Base-by-base conservation (phyloP, 1,284 basidiomycete species). In the Golubevia sp. region DNA sequence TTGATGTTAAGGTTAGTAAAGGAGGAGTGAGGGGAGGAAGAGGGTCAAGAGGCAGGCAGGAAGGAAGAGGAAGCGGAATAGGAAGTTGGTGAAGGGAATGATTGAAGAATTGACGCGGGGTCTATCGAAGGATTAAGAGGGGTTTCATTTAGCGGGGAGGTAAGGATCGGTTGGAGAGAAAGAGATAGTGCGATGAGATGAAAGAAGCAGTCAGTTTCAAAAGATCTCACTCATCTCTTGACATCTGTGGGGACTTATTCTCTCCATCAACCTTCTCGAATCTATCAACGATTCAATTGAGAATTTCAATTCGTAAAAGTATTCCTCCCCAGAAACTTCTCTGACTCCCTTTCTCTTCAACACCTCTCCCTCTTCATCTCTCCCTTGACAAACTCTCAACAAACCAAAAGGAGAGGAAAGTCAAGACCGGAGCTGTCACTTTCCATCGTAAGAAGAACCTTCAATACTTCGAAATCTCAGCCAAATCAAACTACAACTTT, bases 371-470 rank as follows among this genome's bases (percentile, higher is more conserved):
- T 59, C 63, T 18, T 60, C 25, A 23, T 30, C 51, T 26, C 48
- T 49, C n/a, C 27, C 7, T 24, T 30, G 55, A 25, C 52, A 23
- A 55, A 51, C 27, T 56, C 23, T 59, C 38, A 30, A 70, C 49
- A 11, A 23, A 52, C 24, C 11, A 7, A 44, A 84, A 97, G 95
- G 97, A 99, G 87, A 93, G 97, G 74, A 99, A 99, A 89, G 97
- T 99, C 75, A 99, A 99, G 89, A 99, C 96, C 49, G 93, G 92
- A 62, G 91, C 92, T 61, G 96, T 99, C 66, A 99, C 97, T 63
- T 99, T 99, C 92, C 97, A 99, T 89, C 90, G 97, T 85, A 99
- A 99, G 92, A 99, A 99, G 90, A 98, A 97, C 87, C 89, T 99
- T 65, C 97, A 99, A 86, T 99, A 99, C 89, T 99, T 96, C 85